phyloP scores from a whole-genome alignment of 2,329 filamentous ascomycete species.

The Penicillium brevicompactum region DNA sequence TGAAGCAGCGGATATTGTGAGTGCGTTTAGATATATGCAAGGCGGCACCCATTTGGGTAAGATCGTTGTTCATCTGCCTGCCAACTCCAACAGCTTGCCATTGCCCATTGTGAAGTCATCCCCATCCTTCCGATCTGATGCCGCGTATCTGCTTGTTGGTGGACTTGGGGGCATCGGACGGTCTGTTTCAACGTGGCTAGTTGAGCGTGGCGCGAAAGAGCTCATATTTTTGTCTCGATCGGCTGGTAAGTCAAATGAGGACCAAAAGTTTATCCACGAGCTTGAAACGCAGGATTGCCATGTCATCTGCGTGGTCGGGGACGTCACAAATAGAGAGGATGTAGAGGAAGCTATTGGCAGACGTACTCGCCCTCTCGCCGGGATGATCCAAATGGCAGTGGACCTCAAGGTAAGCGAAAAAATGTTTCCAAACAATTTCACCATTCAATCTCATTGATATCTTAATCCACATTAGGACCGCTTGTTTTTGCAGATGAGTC shows the following conservation, averaged over 20 bases:
- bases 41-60: constrained; percentile 20
- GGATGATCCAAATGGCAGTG: constrained; percentile 11
- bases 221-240: constrained; percentile 13
- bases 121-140: constrained; percentile 2
- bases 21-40: constrained; percentile 22
- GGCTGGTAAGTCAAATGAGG: constrained; percentile 1
- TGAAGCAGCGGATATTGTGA: not conserved
- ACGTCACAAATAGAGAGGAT: not conserved
- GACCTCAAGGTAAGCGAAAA: not conserved
- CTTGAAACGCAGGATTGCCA: constrained; percentile 9
- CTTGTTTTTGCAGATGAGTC: constrained; percentile 36
- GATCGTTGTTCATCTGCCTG: constrained; percentile 14
- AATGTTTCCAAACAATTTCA: not conserved
- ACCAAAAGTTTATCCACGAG: constrained; percentile 9
- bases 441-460: not conserved
- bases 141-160: constrained; percentile 10
- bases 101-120: not conserved
- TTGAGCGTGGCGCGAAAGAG: constrained; percentile 13
- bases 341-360: constrained; percentile 1
- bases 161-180: constrained; percentile 17
- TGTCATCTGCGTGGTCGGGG: not conserved
- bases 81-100: not conserved
- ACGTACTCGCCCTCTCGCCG: constrained; percentile 1
- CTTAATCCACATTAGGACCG: constrained; percentile 10
- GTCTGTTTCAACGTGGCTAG: constrained; percentile 13